phyloP scores from a whole-genome alignment of 2,329 filamentous ascomycete species.

The Fusarium tricinctum region DNA sequence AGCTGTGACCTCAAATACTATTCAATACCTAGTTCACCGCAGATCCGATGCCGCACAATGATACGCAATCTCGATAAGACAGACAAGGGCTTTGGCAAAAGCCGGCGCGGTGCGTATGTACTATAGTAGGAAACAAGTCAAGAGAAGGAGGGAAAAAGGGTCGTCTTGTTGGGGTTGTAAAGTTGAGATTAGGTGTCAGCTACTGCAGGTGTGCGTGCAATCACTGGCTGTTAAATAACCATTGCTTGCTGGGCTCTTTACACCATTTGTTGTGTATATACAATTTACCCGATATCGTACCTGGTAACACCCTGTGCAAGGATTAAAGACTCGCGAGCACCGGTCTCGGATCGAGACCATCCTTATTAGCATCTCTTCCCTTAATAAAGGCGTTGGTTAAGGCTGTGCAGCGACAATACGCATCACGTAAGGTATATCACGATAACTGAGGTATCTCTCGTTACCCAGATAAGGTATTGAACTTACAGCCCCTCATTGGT shows the following conservation, averaged over 20 bases:
- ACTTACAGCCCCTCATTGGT: constrained; percentile 38
- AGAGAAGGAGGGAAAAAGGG: constrained; percentile 24
- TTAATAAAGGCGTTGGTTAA: neutral
- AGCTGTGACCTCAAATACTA: neutral
- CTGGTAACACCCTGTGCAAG: constrained; percentile 17
- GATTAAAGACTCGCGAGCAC: constrained; percentile 13
- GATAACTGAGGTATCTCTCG: constrained; percentile 27
- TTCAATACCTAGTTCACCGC: constrained; percentile 16
- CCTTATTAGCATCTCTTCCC: constrained; percentile 1
- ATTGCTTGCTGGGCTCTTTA: constrained; percentile 14
- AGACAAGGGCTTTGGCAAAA: neutral
- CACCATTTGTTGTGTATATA: constrained; percentile 10
- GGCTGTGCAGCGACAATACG: constrained; percentile 2
- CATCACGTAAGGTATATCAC: constrained; percentile 20
- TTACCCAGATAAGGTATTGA: constrained; percentile 14
- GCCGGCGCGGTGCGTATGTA: constrained; percentile 4
- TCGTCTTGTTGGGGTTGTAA: constrained; percentile 23
- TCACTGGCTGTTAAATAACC: constrained; percentile 1
- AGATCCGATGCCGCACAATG: constrained; percentile 18
- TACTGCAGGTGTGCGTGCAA: constrained; percentile 11
- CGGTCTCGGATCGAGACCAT: constrained; percentile 29
- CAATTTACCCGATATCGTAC: constrained; percentile 23
- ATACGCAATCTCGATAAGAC: constrained; percentile 6
- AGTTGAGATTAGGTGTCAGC: constrained; percentile 15
- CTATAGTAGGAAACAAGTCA: neutral